Percentiles rank a stretch among this genome's conserved stretches.
Conservation (phyloP, 2,329 filamentous ascomycete species). For the Reticulascus tulasneorum region DNA sequence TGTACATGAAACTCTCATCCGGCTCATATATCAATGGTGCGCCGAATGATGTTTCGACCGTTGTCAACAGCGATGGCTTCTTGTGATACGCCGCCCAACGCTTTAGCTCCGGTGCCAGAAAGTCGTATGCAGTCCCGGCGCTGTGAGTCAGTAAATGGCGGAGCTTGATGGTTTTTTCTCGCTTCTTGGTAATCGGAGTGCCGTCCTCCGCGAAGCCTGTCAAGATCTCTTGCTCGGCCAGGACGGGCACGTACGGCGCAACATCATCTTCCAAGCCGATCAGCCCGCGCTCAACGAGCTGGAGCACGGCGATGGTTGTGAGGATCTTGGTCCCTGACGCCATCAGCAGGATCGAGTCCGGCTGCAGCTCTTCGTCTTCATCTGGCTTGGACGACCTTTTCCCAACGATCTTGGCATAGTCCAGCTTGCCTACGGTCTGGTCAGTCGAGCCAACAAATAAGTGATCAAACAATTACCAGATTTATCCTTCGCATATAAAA, state of each 20-base stretch:
- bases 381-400: not conserved
- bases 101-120: slow-evolving; percentile 26
- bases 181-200: slow-evolving; percentile 29
- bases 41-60: slow-evolving; percentile 36
- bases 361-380: slow-evolving; percentile 22
- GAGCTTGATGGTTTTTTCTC: slow-evolving; percentile 39
- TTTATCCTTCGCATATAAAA: slow-evolving; percentile 9
- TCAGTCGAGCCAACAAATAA: not conserved
- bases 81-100: slow-evolving; percentile 17
- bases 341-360: slow-evolving; percentile 32
- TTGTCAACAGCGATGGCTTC: slow-evolving; percentile 24
- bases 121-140: slow-evolving; percentile 44
- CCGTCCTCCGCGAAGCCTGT: slow-evolving; percentile 39
- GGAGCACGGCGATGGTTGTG: slow-evolving; percentile 48
- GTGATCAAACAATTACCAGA: not conserved
- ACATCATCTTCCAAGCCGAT: slow-evolving; percentile 44
- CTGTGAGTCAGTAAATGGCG: slow-evolving; percentile 49
- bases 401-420: slow-evolving; percentile 8
- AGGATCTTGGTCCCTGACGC: slow-evolving; percentile 41
- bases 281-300: slow-evolving; percentile 49
- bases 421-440: slow-evolving; percentile 1
- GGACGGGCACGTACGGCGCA: slow-evolving; percentile 39
- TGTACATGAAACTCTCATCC: slow-evolving; percentile 47
- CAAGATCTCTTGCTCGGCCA: slow-evolving; percentile 43
- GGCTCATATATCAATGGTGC: slow-evolving; percentile 48